Conservation (phyloP, 169 alveolate species). For the Plasmodium falciparum region DNA sequence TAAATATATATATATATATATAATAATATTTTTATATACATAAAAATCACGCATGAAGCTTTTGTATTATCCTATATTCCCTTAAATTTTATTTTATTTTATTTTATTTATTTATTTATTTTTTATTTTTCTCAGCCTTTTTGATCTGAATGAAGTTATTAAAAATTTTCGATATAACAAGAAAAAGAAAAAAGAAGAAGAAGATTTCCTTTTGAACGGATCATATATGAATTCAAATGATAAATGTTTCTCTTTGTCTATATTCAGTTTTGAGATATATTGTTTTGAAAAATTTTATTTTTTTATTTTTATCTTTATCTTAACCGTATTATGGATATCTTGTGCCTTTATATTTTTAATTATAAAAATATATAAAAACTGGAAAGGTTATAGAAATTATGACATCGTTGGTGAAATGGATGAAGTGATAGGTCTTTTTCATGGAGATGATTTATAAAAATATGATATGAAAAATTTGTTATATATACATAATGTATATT, state of each 20-base stretch:
- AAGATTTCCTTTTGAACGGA: background rate
- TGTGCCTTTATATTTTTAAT: conserved; percentile 38
- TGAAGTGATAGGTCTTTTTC: conserved; percentile 19
- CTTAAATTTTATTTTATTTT: no score
- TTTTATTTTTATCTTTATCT: conserved; percentile 18
- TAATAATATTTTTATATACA: background rate
- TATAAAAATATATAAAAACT: conserved; percentile 46
- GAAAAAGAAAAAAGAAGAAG: conserved; percentile 13
- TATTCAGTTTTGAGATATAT: conserved; percentile 21
- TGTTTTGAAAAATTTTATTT: conserved; percentile 31
- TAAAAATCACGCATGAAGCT: background rate
- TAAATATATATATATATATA: background rate
- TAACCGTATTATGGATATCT: conserved; percentile 11
- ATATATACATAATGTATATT: no score
- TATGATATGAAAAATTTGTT: background rate
- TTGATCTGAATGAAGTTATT: conserved; percentile 34
- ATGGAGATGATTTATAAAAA: conserved; percentile 45
- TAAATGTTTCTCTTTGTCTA: background rate
- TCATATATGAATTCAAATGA: background rate
- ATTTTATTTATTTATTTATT: background rate
- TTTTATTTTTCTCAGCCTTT: conserved; percentile 8
- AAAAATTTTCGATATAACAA: conserved; percentile 28
- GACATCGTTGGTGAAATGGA: conserved; percentile 30
- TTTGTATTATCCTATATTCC: no score
- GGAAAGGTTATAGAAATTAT: conserved; percentile 56